These are phyloP conservation scores for Diaporthe humulicola DNA, from an alignment of 2,329 filamentous ascomycete species.

Conservation along the genomic window DNA sequence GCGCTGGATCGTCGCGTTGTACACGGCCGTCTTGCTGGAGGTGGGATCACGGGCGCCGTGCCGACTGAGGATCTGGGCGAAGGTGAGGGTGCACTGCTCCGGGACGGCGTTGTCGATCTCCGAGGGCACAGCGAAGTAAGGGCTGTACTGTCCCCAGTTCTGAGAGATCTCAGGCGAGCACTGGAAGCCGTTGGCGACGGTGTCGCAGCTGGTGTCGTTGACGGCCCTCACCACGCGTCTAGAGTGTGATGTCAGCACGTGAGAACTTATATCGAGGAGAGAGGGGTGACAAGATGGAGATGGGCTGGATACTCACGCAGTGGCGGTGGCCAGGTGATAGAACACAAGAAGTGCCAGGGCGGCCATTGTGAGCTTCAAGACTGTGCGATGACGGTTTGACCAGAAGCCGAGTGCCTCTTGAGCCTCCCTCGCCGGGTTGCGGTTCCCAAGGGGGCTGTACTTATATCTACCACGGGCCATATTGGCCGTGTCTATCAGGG, in stretches of 20 bases:
- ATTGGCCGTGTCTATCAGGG: slow-evolving; percentile 38
- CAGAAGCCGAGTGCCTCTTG: slow-evolving; percentile 40
- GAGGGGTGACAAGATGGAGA: background rate
- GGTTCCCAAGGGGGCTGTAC: slow-evolving; percentile 45
- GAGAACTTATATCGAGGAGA: background rate
- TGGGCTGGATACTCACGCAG: slow-evolving; percentile 42
- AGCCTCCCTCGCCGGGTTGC: slow-evolving; percentile 39
- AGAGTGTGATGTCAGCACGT: slow-evolving; percentile 13
- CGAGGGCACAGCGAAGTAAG: slow-evolving; percentile 83
- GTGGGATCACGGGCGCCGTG: slow-evolving; percentile 91
- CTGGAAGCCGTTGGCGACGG: slow-evolving; percentile 69
- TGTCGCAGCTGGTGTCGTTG: slow-evolving; percentile 60
- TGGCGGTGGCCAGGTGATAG: slow-evolving; percentile 43
- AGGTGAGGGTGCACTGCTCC: slow-evolving; percentile 78
- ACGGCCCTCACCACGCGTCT: slow-evolving; percentile 37
- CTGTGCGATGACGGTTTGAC: slow-evolving; percentile 40
- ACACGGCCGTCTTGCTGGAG: slow-evolving; percentile 71
- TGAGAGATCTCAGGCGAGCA: slow-evolving; percentile 74
- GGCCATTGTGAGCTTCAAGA: slow-evolving; percentile 43
- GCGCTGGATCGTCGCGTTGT: slow-evolving; percentile 72
- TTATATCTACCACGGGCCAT: slow-evolving; percentile 44
- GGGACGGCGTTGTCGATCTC: slow-evolving; percentile 73
- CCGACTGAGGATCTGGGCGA: slow-evolving; percentile 84
- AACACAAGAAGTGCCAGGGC: slow-evolving; percentile 43
- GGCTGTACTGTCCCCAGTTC: slow-evolving; percentile 89